phyloP scores from a whole-genome alignment of 2,329 filamentous ascomycete species.

The Didymella lethalis region DNA sequence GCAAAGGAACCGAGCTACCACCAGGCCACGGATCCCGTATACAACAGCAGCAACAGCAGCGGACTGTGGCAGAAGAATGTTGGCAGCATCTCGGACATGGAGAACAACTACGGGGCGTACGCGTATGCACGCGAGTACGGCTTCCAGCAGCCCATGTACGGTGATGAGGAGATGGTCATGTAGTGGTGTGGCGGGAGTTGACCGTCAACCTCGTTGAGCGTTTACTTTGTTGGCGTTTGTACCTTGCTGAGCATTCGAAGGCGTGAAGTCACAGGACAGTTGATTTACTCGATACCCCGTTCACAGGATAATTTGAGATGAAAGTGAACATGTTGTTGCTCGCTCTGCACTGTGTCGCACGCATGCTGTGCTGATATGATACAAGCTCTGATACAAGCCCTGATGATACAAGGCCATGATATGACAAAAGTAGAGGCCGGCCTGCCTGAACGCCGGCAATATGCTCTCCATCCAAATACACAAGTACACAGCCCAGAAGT shows the following conservation, averaged over 20 bases:
- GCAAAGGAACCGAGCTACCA: slow-evolving; percentile 56
- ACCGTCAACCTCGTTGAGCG: too few species aligned
- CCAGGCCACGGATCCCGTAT: slow-evolving; percentile 73
- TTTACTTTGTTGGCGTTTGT: background rate
- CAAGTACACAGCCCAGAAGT: slow-evolving; percentile 27
- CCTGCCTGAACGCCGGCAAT: slow-evolving; percentile 24
- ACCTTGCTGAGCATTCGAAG: background rate
- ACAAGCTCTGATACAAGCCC: too few species aligned
- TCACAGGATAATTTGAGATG: background rate
- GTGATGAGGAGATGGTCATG: slow-evolving; percentile 54
- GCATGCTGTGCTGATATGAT: background rate
- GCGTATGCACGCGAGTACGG: slow-evolving; percentile 63
- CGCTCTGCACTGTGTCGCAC: background rate
- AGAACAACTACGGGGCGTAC: slow-evolving; percentile 72
- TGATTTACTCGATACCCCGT: slow-evolving; percentile 12
- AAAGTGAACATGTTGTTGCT: slow-evolving; percentile 11
- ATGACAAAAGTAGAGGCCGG: slow-evolving; percentile 18
- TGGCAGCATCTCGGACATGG: slow-evolving; percentile 61
- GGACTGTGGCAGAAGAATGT: slow-evolving; percentile 59
- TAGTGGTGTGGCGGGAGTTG: slow-evolving; percentile 16
- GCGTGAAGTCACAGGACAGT: slow-evolving; percentile 3
- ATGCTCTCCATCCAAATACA: slow-evolving; percentile 25
- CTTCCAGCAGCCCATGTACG: slow-evolving; percentile 43
- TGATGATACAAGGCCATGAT: background rate
- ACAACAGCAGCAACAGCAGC: slow-evolving; percentile 56